phyloP scores from a whole-genome alignment of 1,284 basidiomycete species.

The Omphalotus olearius region DNA sequence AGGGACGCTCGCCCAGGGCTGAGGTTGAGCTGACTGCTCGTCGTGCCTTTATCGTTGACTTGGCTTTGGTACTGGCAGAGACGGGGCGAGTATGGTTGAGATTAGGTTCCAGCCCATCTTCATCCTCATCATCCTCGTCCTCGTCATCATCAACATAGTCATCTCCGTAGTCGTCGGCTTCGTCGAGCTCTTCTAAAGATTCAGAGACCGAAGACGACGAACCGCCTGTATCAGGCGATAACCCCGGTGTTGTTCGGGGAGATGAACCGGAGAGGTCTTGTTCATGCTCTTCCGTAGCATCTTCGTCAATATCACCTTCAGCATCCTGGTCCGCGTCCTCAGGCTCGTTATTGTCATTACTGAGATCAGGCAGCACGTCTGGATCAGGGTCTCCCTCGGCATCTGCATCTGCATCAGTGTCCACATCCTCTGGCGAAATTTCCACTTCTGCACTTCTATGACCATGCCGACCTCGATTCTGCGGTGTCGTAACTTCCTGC shows the following conservation, averaged over 20 bases:
- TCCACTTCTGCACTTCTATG: not conserved
- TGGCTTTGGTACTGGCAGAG: not conserved
- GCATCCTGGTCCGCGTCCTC: slow-evolving; percentile 22
- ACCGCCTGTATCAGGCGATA: slow-evolving; percentile 32
- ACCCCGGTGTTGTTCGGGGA: slow-evolving; percentile 36
- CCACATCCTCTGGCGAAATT: slow-evolving; percentile 19
- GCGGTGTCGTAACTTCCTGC: not conserved
- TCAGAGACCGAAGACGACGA: slow-evolving; percentile 30
- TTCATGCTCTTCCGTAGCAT: slow-evolving; percentile 24
- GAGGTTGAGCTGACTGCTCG: slow-evolving; percentile 13
- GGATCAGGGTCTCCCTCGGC: slow-evolving; percentile 2
- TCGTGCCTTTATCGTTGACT: slow-evolving; percentile 19
- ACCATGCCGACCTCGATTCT: not conserved
- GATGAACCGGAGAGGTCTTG: not conserved
- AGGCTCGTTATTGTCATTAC: not conserved
- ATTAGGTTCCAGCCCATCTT: slow-evolving; percentile 12
- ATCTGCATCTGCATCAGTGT: slow-evolving; percentile 17
- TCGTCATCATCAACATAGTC: slow-evolving; percentile 8
- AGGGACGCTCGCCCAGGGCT: slow-evolving; percentile 23
- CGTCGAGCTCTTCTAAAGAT: slow-evolving; percentile 1
- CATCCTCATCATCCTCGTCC: slow-evolving; percentile 12
- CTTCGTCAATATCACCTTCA: slow-evolving; percentile 14
- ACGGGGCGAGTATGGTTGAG: slow-evolving; percentile 4
- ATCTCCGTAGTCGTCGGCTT: slow-evolving; percentile 5
- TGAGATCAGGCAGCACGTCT: slow-evolving; percentile 9